Conservation (phyloP, 371 early-diverging fungal species). For the Rhizopus sp. region DNA sequence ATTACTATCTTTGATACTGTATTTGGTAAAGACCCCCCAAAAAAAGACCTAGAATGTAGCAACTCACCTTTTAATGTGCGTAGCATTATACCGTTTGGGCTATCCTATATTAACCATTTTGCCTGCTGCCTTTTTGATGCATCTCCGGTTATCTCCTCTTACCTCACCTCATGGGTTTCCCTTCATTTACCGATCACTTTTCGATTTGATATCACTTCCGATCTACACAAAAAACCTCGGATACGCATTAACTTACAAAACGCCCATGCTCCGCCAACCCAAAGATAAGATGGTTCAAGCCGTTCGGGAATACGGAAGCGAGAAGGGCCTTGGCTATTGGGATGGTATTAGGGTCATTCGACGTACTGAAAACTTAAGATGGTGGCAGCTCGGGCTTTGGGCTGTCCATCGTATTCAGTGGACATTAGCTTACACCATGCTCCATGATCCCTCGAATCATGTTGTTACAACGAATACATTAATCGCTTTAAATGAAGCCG, state of each 20-base stretch:
- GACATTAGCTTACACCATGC: slow-evolving; percentile 43
- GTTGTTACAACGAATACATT: slow-evolving; percentile 35
- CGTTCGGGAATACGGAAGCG: slow-evolving; percentile 31
- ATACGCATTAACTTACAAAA: slow-evolving; percentile 23
- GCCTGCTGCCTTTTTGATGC: slow-evolving; percentile 40
- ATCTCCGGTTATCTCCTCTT: slow-evolving; percentile 40
- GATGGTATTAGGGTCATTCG: slow-evolving; percentile 40
- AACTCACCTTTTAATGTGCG: background rate
- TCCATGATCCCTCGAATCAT: slow-evolving; percentile 42
- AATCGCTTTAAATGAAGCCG: slow-evolving; percentile 10
- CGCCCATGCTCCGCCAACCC: slow-evolving; percentile 25
- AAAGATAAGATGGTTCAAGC: slow-evolving; percentile 19
- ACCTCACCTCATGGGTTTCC: slow-evolving; percentile 50
- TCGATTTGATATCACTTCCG: slow-evolving; percentile 40
- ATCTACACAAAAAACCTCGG: slow-evolving; percentile 38
- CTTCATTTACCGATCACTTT: slow-evolving; percentile 40
- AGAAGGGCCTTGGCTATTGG: slow-evolving; percentile 37
- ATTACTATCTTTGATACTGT: slow-evolving; percentile 42
- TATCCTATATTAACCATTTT: slow-evolving; percentile 42
- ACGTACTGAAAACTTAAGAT: slow-evolving; percentile 26
- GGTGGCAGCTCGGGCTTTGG: slow-evolving; percentile 43
- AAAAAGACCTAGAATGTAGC: too few relatives aligned
- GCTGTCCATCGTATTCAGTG: slow-evolving; percentile 42
- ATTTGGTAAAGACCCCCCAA: slow-evolving; percentile 20
- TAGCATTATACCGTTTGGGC: slow-evolving; percentile 41